Base-by-base conservation (phyloP, 2,329 filamentous ascomycete genomes). In the Paecilomyces niveus region DNA sequence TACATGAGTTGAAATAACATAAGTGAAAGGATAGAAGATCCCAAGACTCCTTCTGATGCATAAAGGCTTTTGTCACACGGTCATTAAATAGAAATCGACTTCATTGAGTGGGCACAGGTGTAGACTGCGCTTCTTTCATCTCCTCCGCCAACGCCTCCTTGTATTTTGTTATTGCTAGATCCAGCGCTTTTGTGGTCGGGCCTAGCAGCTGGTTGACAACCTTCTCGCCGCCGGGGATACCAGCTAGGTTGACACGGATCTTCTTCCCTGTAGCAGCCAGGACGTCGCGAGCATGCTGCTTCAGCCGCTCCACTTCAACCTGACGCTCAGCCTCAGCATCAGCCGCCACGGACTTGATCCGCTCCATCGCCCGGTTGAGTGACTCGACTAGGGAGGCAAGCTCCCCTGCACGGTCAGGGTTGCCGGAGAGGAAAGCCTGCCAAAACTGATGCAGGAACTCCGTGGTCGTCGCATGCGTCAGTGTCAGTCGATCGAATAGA, bases 391-490 rank as follows among this genome's bases (percentile, higher is more conserved):
- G 82, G 61, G 89, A 91, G 6, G 87, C 85, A 13, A 97, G 81
- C 74, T 99, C 93, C 50, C 82, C 81, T 0, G 90, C 90, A 33
- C 90, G 87, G 60, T 90, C 87, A 0, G 89, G 78, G 69, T 97
- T 90, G 13, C 92, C 93, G 0, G 92, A 97, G 26, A 96, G 81
- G 69, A 96, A 99, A 0, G 92, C 86, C 33, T 85, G 83, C 93
- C 93, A 99, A 78, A 99, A 99, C 72, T 97, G 95, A 67, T 93
- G 90, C n/a, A 99, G 79, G 68, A 97, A 99, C 70, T 99, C 94
- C 39, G 90, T 88, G 0, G 91, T 95, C 0, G 94, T 99, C 56
- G 92, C 92, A 71, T 97, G 92, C 0, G 93, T 96, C 57, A 89
- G 80, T 11, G 79, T 81, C n/a, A 89, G 69, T 18, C 82, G 82